Evolutionary conservation across 306 rosid species (phyloP), one percentile per base, ranked within the genome.

Genomic region (Inga leiocalycina): DNA sequence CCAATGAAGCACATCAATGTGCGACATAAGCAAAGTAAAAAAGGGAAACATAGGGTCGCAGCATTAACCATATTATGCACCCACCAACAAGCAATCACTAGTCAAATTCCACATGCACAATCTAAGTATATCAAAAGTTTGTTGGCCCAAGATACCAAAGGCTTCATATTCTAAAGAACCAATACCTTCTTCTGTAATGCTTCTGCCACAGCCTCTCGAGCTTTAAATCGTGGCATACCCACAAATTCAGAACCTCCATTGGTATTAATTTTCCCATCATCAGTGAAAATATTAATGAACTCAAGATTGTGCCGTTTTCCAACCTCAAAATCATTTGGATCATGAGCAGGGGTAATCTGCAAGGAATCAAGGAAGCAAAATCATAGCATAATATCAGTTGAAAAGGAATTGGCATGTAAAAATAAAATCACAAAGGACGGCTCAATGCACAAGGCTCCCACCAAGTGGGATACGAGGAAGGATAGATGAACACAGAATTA

Each of bases 261-360:
- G 85, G 89, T 85, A 89, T 94, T 94, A 86, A 96, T 91, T 81
- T 91, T 89, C 76, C 99, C 99, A 83, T 96, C 97, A 54, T 94
- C 97, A 3, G 94, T 92, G 84, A 96, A 89, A 85, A 94, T 86
- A 66, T 89, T 96, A 78, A 96, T 90, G 79, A 90, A 92, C 49
- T 91, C 95, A 82, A 94, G 97, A 46, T 87, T 89, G 89, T 96
- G 97, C 20, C 97, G 95, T 82, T 89, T 92, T 77, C 98, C 98
- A 80, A 96, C 97, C 74, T 90, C 93, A 86, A 96, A 96, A 85
- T 96, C 99, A 81, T 96, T 96, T 12, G 98, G 97, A 90, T 94
- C 99, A 89, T 96, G 99, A 66, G 99, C 99, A 4, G 98, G 99
- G 82, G 99, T 94, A 82, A 96, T 96, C 98, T 96, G 92, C 89